Conservation (phyloP, 2,329 filamentous ascomycete species). For the Verticillium tricorpus region DNA sequence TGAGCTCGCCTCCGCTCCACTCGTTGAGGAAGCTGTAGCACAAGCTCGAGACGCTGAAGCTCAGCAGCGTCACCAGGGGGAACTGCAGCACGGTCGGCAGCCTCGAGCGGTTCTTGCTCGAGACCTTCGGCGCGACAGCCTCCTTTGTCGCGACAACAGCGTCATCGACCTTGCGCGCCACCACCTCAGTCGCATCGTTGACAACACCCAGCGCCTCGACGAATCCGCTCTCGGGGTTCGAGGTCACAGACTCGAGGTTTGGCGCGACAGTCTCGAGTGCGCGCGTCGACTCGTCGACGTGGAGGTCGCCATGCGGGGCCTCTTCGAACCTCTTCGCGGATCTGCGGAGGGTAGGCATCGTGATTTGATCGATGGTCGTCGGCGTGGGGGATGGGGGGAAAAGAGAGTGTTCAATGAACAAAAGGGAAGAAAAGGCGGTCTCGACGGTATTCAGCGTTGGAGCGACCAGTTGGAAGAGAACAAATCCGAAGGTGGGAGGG, state of each 20-base stretch:
- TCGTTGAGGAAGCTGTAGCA: constrained; percentile 60
- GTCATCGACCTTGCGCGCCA: not conserved
- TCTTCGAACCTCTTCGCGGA: constrained; percentile 6
- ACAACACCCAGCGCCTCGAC: constrained; percentile 12
- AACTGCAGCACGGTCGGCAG: constrained; percentile 45
- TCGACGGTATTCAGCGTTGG: not conserved
- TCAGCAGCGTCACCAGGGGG: constrained; percentile 47
- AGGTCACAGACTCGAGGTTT: constrained; percentile 11
- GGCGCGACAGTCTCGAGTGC: constrained; percentile 12
- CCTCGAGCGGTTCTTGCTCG: constrained; percentile 19
- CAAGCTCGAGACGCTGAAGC: constrained; percentile 57
- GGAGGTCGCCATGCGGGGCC: constrained; percentile 5
- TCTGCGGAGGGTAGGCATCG: constrained; percentile 12
- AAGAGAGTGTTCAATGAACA: not conserved
- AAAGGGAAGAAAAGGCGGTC: not conserved
- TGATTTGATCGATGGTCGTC: not conserved
- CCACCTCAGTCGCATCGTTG: constrained; percentile 7
- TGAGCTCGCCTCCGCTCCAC: constrained; percentile 61
- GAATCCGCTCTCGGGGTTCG: constrained; percentile 6
- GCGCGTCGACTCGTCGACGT: constrained; percentile 10
- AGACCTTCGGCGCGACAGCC: constrained; percentile 2
- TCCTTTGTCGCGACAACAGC: constrained; percentile 3
- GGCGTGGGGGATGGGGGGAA: not conserved
- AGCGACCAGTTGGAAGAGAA: not conserved
- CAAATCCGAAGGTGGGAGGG: not conserved